Percentiles rank a stretch among this genome's conserved stretches.
These are phyloP conservation scores for Chalaropsis thielavioides DNA, from an alignment of 2,329 filamentous ascomycete genomes.

Conservation along the genomic window DNA sequence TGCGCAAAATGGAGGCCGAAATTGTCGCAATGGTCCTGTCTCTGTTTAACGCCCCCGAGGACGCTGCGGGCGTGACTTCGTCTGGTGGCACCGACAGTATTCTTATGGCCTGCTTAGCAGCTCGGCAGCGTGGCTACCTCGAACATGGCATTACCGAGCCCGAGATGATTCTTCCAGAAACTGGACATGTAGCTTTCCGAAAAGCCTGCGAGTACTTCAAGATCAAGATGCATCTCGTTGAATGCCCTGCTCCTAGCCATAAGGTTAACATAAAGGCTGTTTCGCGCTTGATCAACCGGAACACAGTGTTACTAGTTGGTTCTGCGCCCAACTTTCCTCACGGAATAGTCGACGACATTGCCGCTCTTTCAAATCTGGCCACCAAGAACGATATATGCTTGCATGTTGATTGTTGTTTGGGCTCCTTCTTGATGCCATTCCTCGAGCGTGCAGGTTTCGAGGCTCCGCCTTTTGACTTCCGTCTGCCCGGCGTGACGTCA, in stretches of 20 bases:
- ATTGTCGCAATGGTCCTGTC: slow-evolving; percentile 87
- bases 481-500: slow-evolving; percentile 80
- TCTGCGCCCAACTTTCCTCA: slow-evolving; percentile 97
- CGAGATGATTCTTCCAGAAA: slow-evolving; percentile 95
- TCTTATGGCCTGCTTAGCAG: slow-evolving; percentile 82
- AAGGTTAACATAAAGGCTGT: slow-evolving; percentile 70
- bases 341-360: slow-evolving; percentile 92
- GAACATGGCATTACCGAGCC: slow-evolving; percentile 84
- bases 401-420: slow-evolving; percentile 95
- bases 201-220: slow-evolving; percentile 94
- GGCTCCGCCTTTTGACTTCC: slow-evolving; percentile 79
- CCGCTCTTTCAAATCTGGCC: slow-evolving; percentile 69
- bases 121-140: slow-evolving; percentile 71
- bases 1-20: slow-evolving; percentile 98
- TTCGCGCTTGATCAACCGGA: slow-evolving; percentile 75
- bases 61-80: slow-evolving; percentile 75
- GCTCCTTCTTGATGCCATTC: slow-evolving; percentile 86
- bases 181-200: slow-evolving; percentile 88
- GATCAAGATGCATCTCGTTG: slow-evolving; percentile 82
- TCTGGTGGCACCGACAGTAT: slow-evolving; percentile 94
- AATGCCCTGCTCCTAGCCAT: slow-evolving; percentile 71
- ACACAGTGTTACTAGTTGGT: slow-evolving; percentile 85
- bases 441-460: slow-evolving; percentile 90
- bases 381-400: slow-evolving; percentile 66
- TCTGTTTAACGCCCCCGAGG: slow-evolving; percentile 79